A percentile compares a stretch with the other conserved stretches of the same genome.
phyloP scores from a whole-genome alignment of 768 basidiomycete species.

The Podaxis carcinomalis region DNA sequence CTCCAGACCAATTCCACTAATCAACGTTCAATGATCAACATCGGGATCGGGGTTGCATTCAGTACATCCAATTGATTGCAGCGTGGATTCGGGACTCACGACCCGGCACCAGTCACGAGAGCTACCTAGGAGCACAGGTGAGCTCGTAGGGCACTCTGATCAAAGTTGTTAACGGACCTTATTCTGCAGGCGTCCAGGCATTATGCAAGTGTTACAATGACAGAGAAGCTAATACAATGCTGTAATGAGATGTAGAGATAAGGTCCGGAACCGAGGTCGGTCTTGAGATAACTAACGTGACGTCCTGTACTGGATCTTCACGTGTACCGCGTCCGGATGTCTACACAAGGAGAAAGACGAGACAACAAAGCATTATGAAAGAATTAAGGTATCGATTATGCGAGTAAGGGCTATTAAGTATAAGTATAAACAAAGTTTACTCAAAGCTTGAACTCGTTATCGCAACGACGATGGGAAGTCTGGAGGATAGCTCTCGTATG shows the following conservation, averaged over 20 bases:
- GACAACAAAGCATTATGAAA: background rate
- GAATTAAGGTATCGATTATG: background rate
- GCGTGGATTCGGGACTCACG: slow-evolving; percentile 46
- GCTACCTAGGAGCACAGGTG: slow-evolving; percentile 44
- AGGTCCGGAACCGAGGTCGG: background rate
- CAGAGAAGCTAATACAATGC: background rate
- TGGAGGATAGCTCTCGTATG: slow-evolving; percentile 35
- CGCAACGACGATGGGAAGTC: slow-evolving; percentile 36
- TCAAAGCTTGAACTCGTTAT: slow-evolving; percentile 10
- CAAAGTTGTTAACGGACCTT: slow-evolving; percentile 36
- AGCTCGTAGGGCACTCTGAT: background rate
- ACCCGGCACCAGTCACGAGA: slow-evolving; percentile 84
- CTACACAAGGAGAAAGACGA: background rate
- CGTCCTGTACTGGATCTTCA: background rate
- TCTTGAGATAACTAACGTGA: background rate
- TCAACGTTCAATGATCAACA: background rate
- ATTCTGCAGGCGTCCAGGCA: slow-evolving; percentile 66
- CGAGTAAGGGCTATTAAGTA: slow-evolving; percentile 6
- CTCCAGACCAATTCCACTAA: slow-evolving; percentile 94
- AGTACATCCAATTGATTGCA: slow-evolving; percentile 14
- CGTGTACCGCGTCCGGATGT: background rate
- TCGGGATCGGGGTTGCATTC: slow-evolving; percentile 7
- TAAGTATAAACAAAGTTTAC: background rate
- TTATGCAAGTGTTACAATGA: slow-evolving; percentile 21
- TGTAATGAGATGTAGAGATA: slow-evolving; percentile 7